A percentile compares a stretch with the other conserved stretches of the same genome.
Conservation (phyloP, 2,329 filamentous ascomycete species). For the Colletotrichum chrysophilum region DNA sequence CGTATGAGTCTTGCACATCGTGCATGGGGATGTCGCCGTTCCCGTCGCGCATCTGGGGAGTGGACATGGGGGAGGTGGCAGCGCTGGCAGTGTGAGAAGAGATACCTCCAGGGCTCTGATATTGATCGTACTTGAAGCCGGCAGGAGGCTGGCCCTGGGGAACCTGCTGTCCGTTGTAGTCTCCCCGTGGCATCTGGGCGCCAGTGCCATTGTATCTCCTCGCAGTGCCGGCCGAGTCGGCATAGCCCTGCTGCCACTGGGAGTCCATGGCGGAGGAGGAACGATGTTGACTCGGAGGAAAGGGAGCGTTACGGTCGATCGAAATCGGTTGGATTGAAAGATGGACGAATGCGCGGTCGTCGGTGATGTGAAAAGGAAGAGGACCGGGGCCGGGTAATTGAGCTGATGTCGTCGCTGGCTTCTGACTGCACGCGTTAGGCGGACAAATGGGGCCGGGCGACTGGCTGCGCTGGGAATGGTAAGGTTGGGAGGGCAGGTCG, state of each 20-base stretch:
- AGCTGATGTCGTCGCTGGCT: conserved; percentile 19
- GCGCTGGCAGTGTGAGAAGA: conserved; percentile 46
- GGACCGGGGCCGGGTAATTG: conserved; percentile 11
- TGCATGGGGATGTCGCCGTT: conserved; percentile 86
- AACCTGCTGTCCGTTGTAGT: conserved; percentile 32
- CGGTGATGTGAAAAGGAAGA: conserved; percentile 18
- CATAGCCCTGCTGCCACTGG: conserved; percentile 64
- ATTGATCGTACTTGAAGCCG: conserved; percentile 71
- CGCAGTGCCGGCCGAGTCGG: conserved; percentile 66
- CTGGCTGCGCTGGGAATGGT: conserved; percentile 1
- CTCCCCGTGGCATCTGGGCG: conserved; percentile 38
- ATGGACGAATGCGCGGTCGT: conserved; percentile 5
- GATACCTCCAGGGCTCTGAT: conserved; percentile 51
- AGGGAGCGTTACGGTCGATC: neutral
- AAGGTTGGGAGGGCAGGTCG: conserved; percentile 1
- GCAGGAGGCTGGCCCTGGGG: conserved; percentile 46
- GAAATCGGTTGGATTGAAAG: neutral
- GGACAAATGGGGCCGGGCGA: conserved; percentile 16
- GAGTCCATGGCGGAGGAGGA: conserved; percentile 50
- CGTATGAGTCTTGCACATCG: conserved; percentile 82
- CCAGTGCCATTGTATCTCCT: conserved; percentile 65
- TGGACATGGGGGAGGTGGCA: conserved; percentile 62
- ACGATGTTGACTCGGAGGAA: conserved; percentile 15
- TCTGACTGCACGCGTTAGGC: conserved; percentile 22
- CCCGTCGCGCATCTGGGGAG: conserved; percentile 69